Percentiles rank a stretch among this genome's conserved stretches.
These are phyloP conservation scores for Ricinus communis DNA, from an alignment of 345 rosid species.

Conservation along the genomic window DNA sequence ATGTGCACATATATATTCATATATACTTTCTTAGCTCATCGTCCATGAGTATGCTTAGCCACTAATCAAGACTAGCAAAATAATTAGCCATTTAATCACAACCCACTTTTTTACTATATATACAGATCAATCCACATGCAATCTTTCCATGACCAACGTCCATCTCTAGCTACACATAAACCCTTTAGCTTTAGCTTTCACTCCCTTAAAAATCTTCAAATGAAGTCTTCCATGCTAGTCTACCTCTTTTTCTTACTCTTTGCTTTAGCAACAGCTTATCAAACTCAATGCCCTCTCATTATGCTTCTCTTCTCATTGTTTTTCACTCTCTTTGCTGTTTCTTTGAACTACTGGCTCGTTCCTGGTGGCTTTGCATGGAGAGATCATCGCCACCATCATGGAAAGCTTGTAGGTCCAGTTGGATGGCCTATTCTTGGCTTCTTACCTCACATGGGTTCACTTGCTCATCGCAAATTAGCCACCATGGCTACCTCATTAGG, in stretches of 20 bases:
- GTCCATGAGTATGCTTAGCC: not conserved
- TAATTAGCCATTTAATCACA: conserved; percentile 26
- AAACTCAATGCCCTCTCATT: conserved; percentile 28
- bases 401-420: conserved; percentile 42
- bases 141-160: no score
- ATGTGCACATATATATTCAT: no score
- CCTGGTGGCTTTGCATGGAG: conserved; percentile 81
- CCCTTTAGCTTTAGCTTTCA: no score
- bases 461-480: conserved; percentile 61
- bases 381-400: conserved; percentile 30
- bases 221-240: conserved; percentile 30
- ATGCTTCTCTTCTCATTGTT: conserved; percentile 25
- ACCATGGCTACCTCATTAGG: conserved; percentile 41
- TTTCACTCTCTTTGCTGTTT: conserved; percentile 22
- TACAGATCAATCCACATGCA: conserved; percentile 21
- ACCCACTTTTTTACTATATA: conserved; percentile 30
- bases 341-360: conserved; percentile 38
- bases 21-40: no score
- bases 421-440: conserved; percentile 59
- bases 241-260: conserved; percentile 22
- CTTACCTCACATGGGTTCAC: conserved; percentile 54
- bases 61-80: conserved; percentile 32
- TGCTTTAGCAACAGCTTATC: conserved; percentile 7
- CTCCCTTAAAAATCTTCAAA: not conserved
- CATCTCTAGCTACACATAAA: no score